A percentile compares a stretch with the other conserved stretches of the same genome.
These are phyloP conservation scores for Pseudocohnilembus persalinus DNA, from an alignment of 169 alveolate genomes.

Conservation along the genomic window DNA sequence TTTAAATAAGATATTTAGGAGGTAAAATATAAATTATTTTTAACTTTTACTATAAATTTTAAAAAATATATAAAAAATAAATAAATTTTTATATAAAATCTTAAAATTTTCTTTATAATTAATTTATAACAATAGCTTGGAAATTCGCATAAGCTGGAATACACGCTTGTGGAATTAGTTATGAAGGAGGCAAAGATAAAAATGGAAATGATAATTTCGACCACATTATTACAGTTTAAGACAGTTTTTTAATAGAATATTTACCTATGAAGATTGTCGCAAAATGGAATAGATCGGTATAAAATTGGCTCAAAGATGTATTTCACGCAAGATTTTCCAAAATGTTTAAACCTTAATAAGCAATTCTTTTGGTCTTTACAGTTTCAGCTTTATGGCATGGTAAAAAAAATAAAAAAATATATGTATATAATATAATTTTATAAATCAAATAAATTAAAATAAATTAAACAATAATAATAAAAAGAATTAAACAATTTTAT, in stretches of 20 bases:
- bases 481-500: too few relatives aligned
- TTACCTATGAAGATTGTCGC: background rate
- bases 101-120: background rate
- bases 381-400: constrained; percentile 24
- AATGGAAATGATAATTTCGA: background rate
- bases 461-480: background rate
- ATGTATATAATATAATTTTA: too few relatives aligned
- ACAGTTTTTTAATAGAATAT: background rate
- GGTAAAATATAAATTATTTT: too few relatives aligned
- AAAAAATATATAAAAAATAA: background rate
- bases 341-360: background rate
- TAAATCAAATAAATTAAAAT: too few relatives aligned
- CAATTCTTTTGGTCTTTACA: background rate
- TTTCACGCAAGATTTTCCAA: constrained; percentile 3
- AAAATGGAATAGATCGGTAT: constrained; percentile 21
- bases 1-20: background rate
- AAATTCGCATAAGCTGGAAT: constrained; percentile 21
- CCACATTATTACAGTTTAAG: background rate
- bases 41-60: constrained; percentile 14
- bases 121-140: background rate
- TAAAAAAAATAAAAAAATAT: too few relatives aligned
- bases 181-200: background rate
- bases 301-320: constrained; percentile 15
- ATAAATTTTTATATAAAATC: background rate
- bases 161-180: constrained; percentile 12